Evolutionary conservation across 345 rosid genomes (phyloP).

Genomic region (Citrus sinensis): DNA sequence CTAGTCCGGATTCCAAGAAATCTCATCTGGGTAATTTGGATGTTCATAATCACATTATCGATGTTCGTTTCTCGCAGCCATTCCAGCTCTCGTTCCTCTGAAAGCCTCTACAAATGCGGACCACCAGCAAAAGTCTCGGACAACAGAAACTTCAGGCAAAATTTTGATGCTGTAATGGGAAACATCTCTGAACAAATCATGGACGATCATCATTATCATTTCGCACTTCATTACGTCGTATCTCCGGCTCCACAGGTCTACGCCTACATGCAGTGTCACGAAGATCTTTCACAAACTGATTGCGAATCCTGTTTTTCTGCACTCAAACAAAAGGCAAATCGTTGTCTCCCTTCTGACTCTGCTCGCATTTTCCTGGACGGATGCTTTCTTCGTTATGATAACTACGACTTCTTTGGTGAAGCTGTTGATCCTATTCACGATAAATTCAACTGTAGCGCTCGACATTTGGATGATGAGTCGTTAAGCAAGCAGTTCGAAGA

Average conservation of each 20-base stretch:
- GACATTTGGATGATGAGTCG: not conserved
- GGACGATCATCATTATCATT: slow-evolving; percentile 4
- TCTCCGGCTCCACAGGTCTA: slow-evolving; percentile 29
- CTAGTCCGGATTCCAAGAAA: slow-evolving; percentile 7
- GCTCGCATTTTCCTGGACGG: slow-evolving; percentile 61
- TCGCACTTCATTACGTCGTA: slow-evolving; percentile 13
- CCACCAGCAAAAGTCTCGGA: not conserved
- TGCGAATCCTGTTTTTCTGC: slow-evolving; percentile 45
- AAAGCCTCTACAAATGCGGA: slow-evolving; percentile 12
- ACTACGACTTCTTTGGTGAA: slow-evolving; percentile 48
- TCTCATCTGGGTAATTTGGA: slow-evolving; percentile 11
- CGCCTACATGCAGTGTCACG: slow-evolving; percentile 43
- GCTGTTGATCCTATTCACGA: slow-evolving; percentile 30
- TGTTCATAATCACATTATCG: not conserved
- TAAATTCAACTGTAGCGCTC: slow-evolving; percentile 21
- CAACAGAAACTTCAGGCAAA: not conserved
- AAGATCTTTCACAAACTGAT: slow-evolving; percentile 36
- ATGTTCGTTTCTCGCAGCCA: not conserved
- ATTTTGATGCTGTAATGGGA: slow-evolving; percentile 21
- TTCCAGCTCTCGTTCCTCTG: not conserved
- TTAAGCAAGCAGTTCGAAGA: slow-evolving; percentile 14
- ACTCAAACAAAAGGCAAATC: slow-evolving; percentile 19
- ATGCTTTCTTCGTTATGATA: slow-evolving; percentile 66
- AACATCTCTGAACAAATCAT: not conserved
- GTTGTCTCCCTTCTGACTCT: slow-evolving; percentile 29